Percentiles rank a stretch among this genome's conserved stretches.
Evolutionary conservation across 495 filamentous ascomycete species (phyloP).

Genomic region (Trichoderma virens): DNA sequence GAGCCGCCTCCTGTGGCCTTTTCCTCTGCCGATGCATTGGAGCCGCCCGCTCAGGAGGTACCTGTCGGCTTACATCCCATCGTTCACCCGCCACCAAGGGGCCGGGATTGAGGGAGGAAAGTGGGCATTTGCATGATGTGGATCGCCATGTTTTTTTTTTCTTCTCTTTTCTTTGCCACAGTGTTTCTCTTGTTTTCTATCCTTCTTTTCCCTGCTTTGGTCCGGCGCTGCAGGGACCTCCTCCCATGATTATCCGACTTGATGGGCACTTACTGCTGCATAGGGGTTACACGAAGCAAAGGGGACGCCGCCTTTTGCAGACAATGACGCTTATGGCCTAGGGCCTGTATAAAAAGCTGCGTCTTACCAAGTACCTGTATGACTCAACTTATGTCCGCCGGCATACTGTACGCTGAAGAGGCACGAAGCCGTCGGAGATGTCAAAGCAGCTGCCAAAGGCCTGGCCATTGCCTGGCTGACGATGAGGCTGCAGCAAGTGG

Average conservation of each 20-base stretch:
- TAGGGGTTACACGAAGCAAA: neutral
- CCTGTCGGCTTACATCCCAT: neutral
- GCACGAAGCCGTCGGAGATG: neutral
- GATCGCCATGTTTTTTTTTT: neutral
- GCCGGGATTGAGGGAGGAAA: neutral
- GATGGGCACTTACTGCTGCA: neutral
- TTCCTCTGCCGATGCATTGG: neutral
- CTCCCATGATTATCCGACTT: neutral
- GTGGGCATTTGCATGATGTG: constrained; percentile 6
- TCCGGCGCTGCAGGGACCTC: neutral
- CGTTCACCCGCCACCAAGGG: constrained; percentile 7
- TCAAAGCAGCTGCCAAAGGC: neutral
- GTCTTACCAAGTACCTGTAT: neutral
- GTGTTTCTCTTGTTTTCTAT: neutral
- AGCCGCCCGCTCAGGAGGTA: neutral
- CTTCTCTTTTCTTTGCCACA: neutral
- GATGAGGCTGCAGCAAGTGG: constrained; percentile 2
- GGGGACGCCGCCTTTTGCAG: neutral
- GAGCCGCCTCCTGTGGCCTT: neutral
- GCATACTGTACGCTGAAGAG: no score
- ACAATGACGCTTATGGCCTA: neutral
- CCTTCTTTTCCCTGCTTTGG: neutral
- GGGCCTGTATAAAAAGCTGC: neutral
- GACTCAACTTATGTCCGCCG: neutral
- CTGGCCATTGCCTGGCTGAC: neutral